Evolutionary conservation across 2,329 filamentous ascomycete species (phyloP), one percentile per base, ranked within the genome.

Genomic region (Clonostachys solani): DNA sequence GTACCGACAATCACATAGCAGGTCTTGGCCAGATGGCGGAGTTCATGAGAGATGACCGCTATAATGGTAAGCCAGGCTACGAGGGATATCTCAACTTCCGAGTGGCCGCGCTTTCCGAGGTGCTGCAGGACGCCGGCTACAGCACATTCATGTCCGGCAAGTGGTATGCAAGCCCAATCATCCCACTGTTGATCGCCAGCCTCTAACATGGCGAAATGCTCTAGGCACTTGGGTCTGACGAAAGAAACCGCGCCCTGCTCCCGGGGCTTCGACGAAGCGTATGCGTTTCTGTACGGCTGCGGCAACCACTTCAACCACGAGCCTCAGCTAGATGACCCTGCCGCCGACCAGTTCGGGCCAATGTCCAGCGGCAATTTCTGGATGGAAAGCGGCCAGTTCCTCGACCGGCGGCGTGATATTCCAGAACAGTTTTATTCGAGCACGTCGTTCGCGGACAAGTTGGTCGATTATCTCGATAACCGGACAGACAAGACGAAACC

Each of bases 271-370:
- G 73, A 80, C 47, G 71, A 73, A 29, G 78, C 73, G 29, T 78
- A 84, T 46, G 77, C 80, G 3, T 76, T 81, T 54, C 64, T 85
- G 3, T 80, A 80, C 0, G 81, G 76, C 2, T 82, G 80, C 58
- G 76, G 73, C 44, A 80, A 80, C 47, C 76, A 80, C 54, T 61
- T 57, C 50, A 58, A 51, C 42, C 58, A 56, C 19, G 59, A 63
- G 49, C 60, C 60, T 9, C 57, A 60, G 37, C 62, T 75, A 5
- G 48, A 52, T 10, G 55, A 57, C 8, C 54, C 58, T 40, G 54
- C 52, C 12, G 50, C 56, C 3, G 53, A 52, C 6, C 56, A 62
- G 18, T 23, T 23, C 19, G 19, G 19, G 7, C 19, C 19, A 23
- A 23, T 23, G 19, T 23, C 19, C 19, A 62, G 67, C 47, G 62